These are phyloP conservation scores for Phascolomyces articulosus DNA, from an alignment of 371 early-diverging fungal genomes.

Conservation along the genomic window DNA sequence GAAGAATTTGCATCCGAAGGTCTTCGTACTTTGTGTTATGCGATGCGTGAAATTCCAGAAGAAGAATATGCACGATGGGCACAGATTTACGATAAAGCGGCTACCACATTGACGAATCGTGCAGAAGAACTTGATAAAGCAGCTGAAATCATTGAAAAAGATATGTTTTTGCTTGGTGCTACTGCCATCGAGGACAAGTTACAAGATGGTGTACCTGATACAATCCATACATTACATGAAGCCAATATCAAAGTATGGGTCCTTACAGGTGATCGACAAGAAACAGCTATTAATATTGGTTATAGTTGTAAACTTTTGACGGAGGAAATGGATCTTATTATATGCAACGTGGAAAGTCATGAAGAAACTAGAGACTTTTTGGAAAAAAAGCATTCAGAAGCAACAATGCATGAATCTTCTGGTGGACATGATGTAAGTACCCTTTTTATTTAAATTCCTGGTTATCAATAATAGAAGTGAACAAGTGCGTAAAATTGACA, in stretches of 20 bases:
- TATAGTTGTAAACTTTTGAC: conserved; percentile 85
- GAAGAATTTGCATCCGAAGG: conserved; percentile 92
- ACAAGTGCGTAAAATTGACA: too few species aligned
- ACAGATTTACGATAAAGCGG: conserved; percentile 81
- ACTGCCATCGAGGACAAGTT: conserved; percentile 99
- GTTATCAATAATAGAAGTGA: too few species aligned
- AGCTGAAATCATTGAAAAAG: conserved; percentile 92
- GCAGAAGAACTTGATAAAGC: conserved; percentile 86
- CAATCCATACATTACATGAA: conserved; percentile 91
- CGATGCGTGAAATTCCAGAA: conserved; percentile 86
- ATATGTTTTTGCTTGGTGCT: conserved; percentile 91
- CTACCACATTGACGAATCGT: conserved; percentile 88
- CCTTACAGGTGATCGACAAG: conserved; percentile 91
- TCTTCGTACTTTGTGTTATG: conserved; percentile 91
- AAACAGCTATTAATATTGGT: conserved; percentile 94
- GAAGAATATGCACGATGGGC: conserved; percentile 88
- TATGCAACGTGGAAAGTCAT: conserved; percentile 76
- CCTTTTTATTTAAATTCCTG: too few species aligned
- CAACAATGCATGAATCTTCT: conserved; percentile 32
- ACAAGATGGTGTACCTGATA: conserved; percentile 97
- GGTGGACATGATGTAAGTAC: conserved; percentile 34
- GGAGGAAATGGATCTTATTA: conserved; percentile 81
- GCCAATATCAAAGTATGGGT: conserved; percentile 99
- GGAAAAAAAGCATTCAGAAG: conserved; percentile 67
- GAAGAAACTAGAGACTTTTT: conserved; percentile 70